Percentiles rank a stretch among this genome's conserved stretches.
Evolutionary conservation across 768 basidiomycete species (phyloP).

Genomic region (Pulveroboletus sp.): DNA sequence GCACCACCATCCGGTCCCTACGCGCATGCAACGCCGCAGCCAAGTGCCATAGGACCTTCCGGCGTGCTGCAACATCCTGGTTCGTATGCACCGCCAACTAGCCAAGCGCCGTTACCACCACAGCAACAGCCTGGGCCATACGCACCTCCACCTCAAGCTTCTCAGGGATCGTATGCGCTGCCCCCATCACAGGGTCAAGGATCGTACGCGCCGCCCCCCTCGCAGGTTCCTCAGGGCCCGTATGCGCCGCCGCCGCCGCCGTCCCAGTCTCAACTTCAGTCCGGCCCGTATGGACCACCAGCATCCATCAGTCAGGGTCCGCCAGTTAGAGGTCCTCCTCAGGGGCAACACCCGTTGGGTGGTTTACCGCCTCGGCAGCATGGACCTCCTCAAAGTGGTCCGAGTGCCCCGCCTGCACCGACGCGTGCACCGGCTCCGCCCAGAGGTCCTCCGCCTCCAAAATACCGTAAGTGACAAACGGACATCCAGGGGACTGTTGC

Average conservation of each 20-base stretch:
- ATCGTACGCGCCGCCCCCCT: constrained; percentile 12
- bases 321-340: constrained; percentile 25
- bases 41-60: constrained; percentile 25
- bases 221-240: constrained; percentile 22
- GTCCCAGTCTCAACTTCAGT: constrained; percentile 11
- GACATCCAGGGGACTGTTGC: background rate
- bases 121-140: constrained; percentile 26
- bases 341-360: constrained; percentile 27
- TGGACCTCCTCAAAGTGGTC: constrained; percentile 27
- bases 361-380: constrained; percentile 24
- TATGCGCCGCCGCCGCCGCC: constrained; percentile 13
- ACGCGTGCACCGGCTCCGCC: constrained; percentile 31
- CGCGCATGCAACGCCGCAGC: constrained; percentile 39
- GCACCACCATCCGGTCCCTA: constrained; percentile 34
- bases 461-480: constrained; percentile 51
- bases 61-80: constrained; percentile 28
- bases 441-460: constrained; percentile 41
- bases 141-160: constrained; percentile 19
- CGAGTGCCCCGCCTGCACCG: constrained; percentile 22
- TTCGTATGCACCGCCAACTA: constrained; percentile 21
- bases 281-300: constrained; percentile 30
- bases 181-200: constrained; percentile 21
- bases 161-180: constrained; percentile 30
- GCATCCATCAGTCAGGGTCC: constrained; percentile 21
- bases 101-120: constrained; percentile 11